Evolutionary conservation across 1,284 basidiomycete genomes (phyloP), one percentile per base, ranked within the genome.

Genomic region (Fomitopsis palustris): DNA sequence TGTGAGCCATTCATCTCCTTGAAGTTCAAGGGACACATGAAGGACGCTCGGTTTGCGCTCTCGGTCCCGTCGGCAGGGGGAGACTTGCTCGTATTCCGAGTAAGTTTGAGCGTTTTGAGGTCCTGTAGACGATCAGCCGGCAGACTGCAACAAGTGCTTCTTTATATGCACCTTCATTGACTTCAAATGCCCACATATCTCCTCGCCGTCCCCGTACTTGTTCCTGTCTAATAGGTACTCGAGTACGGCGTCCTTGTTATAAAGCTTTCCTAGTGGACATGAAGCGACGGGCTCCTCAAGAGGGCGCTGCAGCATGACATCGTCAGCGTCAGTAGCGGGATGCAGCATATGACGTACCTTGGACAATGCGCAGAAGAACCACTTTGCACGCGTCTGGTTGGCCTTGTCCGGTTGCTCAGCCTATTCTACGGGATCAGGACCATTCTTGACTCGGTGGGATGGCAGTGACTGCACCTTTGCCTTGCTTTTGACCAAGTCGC

Each of bases 1-100:
- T 91, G 83, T 0, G 76, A 72, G n/a, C 95, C 95, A 62, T 92
- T 93, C 93, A 97, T 96, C 75, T 96, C 95, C 71, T 93, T 93
- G 64, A 94, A 77, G 2, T 88, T 93, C 53, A 97, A 80, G 1
- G 95, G 93, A 76, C 95, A 98, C 57, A 94, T 85, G 67, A 94
- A 97, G 42, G 83, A 82, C 0, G 89, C 81, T 2, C 77, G 77
- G 39, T 85, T 82, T 6, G 72, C 65, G 2, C 9, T 10, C 25
- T 51, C 47, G 17, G 17, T 17, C 29, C 47, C 19, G 29, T 81
- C 80, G 38, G 79, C 67, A 17, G 74, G 67, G 12, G 77, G 57
- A 3, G 74, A 61, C 4, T 81, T 74, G 19, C 83, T 72, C 6
- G 91, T 78, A 69, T 95, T 93, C 0, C 82, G 79, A 0, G 92